phyloP scores from a whole-genome alignment of 1,284 basidiomycete species.

The Peniophora sp. region DNA sequence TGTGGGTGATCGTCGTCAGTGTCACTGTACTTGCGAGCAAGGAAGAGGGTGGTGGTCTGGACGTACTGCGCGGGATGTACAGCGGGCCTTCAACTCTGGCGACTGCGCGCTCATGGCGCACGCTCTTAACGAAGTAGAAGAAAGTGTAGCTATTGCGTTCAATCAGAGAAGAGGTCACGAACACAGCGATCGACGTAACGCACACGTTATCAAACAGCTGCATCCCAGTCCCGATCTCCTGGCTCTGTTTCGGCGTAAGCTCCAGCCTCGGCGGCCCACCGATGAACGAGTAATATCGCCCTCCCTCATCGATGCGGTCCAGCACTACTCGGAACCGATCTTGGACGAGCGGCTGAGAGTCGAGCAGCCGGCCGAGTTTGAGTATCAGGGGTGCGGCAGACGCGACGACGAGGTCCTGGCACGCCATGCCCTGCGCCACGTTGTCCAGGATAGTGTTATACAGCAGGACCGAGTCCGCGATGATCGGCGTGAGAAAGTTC shows the following conservation, averaged over 20 bases:
- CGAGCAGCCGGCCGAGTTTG: slow-evolving; percentile 7
- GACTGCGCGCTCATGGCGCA: background rate
- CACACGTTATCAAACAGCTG: slow-evolving; percentile 9
- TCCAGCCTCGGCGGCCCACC: background rate
- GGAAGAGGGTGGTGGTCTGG: background rate
- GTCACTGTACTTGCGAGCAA: background rate
- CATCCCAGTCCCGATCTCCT: slow-evolving; percentile 3
- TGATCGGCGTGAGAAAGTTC: slow-evolving; percentile 5
- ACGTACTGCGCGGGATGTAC: background rate
- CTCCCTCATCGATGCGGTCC: background rate
- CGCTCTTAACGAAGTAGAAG: background rate
- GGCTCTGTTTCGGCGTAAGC: background rate
- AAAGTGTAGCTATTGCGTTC: background rate
- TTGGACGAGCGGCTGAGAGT: slow-evolving; percentile 5
- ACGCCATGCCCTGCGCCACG: slow-evolving; percentile 5
- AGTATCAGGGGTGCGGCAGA: slow-evolving; percentile 7
- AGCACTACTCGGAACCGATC: slow-evolving; percentile 8
- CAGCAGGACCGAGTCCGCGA: slow-evolving; percentile 8
- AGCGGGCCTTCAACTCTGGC: background rate
- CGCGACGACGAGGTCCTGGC: slow-evolving; percentile 1
- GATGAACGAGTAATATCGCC: background rate
- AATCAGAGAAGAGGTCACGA: background rate
- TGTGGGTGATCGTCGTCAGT: background rate
- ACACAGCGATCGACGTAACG: background rate
- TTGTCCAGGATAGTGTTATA: slow-evolving; percentile 7